Base-by-base conservation (phyloP, 768 basidiomycete genomes). In the Tylopilus vinaceipallidus region DNA sequence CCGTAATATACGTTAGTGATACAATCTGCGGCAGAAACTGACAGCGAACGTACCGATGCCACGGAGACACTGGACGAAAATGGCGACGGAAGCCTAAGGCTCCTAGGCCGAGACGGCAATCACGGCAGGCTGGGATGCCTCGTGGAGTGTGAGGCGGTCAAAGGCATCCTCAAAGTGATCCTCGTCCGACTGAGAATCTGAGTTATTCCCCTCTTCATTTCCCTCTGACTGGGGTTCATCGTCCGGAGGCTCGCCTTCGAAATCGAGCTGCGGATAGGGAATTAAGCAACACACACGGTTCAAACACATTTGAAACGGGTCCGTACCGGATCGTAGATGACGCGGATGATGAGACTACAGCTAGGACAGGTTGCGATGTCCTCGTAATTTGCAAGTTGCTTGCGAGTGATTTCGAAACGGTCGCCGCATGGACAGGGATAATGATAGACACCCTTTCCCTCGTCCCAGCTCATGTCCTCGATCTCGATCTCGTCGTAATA, bases 351-450 rank as follows among this genome's bases (percentile, higher is more conserved):
- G 20, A 98, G 75, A 56, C 91, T 95, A 60, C 97, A 99, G 66
- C 91, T 95, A 0, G 97, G 97, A 73, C 97, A 98, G 43, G 82
- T 94, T 20, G 95, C 95, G 39, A 95, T 83, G 65, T 98, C 97
- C 61, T 98, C 97, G 47, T 82, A 97, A 57, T 93, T 75, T 38
- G 83, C 80, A 8, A 98, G 82, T 70, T 98, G 93, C 54, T 74
- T 73, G 58, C 87, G 81, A 26, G 88, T 83, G 57, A 98, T 98
- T 70, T 98, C 95, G 72, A 98, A 99, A 35, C 95, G 84, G 72
- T 99, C 95, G 9, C 95, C 95, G 63, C 95, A 98, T 1, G 95
- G 95, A 64, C 94, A 99, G 0, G 95, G 95, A 67, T 95, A 97
- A 75, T 98, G 95, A 63, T 85, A 98, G 5, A 98, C 88, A 35